Conservation (phyloP, 129 eudicot species). For the Kitagawia praeruptora region DNA sequence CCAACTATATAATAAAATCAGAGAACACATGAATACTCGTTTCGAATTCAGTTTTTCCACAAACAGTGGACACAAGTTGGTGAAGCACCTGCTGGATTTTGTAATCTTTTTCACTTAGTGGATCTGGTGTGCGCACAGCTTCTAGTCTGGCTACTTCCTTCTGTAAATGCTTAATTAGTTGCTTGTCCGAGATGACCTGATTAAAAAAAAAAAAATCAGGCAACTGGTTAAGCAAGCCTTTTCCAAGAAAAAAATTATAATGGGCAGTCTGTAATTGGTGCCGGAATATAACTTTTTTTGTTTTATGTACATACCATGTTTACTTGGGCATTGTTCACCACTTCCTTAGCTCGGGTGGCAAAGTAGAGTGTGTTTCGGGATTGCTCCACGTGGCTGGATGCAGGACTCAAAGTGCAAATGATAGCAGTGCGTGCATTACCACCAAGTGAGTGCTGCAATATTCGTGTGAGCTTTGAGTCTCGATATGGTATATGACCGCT, state of each 20-base stretch:
- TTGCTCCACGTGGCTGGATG: conserved; percentile 87
- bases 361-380: conserved; percentile 85
- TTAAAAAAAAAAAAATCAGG: background rate
- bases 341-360: conserved; percentile 98
- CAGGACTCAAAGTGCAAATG: conserved; percentile 96
- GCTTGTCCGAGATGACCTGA: conserved; percentile 91
- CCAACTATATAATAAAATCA: background rate
- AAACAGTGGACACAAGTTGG: background rate
- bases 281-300: background rate
- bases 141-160: conserved; percentile 92
- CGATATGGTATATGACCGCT: conserved; percentile 92
- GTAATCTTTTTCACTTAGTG: conserved; percentile 57
- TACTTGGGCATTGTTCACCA: conserved; percentile 90
- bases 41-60: background rate
- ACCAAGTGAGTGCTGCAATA: conserved; percentile 92
- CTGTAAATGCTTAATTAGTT: conserved; percentile 84
- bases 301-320: conserved; percentile 57
- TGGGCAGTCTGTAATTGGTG: background rate
- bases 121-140: conserved; percentile 90
- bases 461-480: conserved; percentile 94
- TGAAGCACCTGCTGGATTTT: conserved; percentile 63
- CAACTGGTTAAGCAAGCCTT: background rate
- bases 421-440: conserved; percentile 99
- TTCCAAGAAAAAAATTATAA: background rate
- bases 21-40: background rate